Conservation (phyloP, 768 basidiomycete species). For the Naganishia randhawae region DNA sequence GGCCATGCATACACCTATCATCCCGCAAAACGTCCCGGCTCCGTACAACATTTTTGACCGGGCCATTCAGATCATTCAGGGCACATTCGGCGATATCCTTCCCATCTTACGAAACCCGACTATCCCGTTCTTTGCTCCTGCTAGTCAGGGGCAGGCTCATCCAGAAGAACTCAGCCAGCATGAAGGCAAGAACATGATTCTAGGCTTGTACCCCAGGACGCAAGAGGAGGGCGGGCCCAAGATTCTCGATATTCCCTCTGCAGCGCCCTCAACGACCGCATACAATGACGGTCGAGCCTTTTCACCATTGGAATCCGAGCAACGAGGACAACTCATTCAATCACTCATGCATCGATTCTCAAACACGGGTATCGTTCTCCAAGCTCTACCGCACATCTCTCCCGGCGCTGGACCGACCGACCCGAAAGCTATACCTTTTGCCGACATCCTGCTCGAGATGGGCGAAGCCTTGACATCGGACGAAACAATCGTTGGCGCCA, state of each 20-base stretch:
- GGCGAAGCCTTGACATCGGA: slow-evolving; percentile 47
- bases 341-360: slow-evolving; percentile 45
- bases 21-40: slow-evolving; percentile 37
- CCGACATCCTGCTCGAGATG: slow-evolving; percentile 49
- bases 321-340: slow-evolving; percentile 38
- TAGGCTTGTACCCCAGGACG: slow-evolving; percentile 42
- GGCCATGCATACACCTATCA: slow-evolving; percentile 23
- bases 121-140: slow-evolving; percentile 28
- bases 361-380: slow-evolving; percentile 46
- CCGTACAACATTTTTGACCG: slow-evolving; percentile 29
- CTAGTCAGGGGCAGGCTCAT: slow-evolving; percentile 27
- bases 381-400: slow-evolving; percentile 44
- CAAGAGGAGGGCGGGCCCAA: slow-evolving; percentile 32
- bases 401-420: slow-evolving; percentile 44
- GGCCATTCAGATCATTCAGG: slow-evolving; percentile 28
- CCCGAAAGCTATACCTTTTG: slow-evolving; percentile 40
- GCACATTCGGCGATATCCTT: slow-evolving; percentile 27
- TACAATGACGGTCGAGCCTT: slow-evolving; percentile 4
- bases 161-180: slow-evolving; percentile 43
- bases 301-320: slow-evolving; percentile 35
- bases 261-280: slow-evolving; percentile 33
- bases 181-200: slow-evolving; percentile 45
- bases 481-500: slow-evolving; percentile 46
- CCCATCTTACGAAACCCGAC: slow-evolving; percentile 24
- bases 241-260: slow-evolving; percentile 25